Base-by-base conservation (phyloP, 2,329 filamentous ascomycete genomes). In the Paecilomyces sp. region DNA sequence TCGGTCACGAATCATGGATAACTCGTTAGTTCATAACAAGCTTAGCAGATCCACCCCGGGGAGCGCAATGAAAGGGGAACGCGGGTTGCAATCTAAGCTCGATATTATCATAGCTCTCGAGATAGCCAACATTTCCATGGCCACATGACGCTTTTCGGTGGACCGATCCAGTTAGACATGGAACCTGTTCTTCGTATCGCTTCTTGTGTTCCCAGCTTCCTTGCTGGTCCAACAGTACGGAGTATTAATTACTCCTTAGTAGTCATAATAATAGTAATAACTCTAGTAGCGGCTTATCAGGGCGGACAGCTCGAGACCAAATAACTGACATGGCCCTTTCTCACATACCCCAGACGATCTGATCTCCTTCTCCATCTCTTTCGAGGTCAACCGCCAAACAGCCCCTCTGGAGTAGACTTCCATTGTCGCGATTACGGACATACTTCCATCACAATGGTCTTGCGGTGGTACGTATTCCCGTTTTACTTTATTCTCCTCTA, bases 391-490 rank as follows among this genome's bases (percentile, higher is more conserved):
- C 41, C n/a, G 36, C 31, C 15, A 47, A 47, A 47, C 41, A 47
- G 18, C 41, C 41, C 41, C 41, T 47, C 41, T 22, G n/a, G n/a
- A 47, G n/a, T 47, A 47, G n/a, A 7, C n/a, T 47, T 6, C n/a
- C 41, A 22, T 47, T 18, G 18, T 18, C 15, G 6, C 2, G 1
- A 11, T 25, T 53, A 25, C 18, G 9, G 7, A 55, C 51, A n/a
- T 15, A 41, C 30, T 51, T 58, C 18, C 18, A 24, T 30, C 41
- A 25, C 50, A 51, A 67, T 57, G 59, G 75, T 75, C 72, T 67
- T 76, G 60, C 73, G 73, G 57, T 75, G 73, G 74, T 75, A 60
- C 56, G 66, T 69, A 56, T 36, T 28, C 25, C 6, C 3, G 25
- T 28, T 28, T 28, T 54, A 51, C 22, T 56, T 51, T 33, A 33